A percentile compares a stretch with the other conserved stretches of the same genome.
Conservation (phyloP, 2,329 filamentous ascomycete species). For the Penicillium sp. region DNA sequence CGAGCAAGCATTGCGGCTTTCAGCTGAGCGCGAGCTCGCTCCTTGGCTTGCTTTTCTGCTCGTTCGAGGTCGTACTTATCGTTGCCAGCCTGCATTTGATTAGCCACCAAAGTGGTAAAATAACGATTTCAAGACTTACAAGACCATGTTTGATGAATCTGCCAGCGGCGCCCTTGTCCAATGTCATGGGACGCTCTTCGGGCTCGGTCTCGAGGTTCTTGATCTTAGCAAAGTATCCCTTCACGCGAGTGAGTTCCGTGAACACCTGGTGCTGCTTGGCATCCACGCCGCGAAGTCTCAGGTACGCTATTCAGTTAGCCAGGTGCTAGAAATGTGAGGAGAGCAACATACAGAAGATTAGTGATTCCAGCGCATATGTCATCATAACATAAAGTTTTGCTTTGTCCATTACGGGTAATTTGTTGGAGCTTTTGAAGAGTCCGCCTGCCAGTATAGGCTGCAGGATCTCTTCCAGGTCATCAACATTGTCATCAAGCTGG, state of each 20-base stretch:
- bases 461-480: slow-evolving; percentile 73
- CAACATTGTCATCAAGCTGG: slow-evolving; percentile 74
- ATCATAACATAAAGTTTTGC: slow-evolving; percentile 89
- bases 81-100: slow-evolving; percentile 45
- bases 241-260: slow-evolving; percentile 80
- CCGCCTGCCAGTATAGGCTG: slow-evolving; percentile 68
- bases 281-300: slow-evolving; percentile 76
- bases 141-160: slow-evolving; percentile 82
- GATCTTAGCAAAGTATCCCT: slow-evolving; percentile 91
- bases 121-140: slow-evolving; percentile 47
- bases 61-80: slow-evolving; percentile 53
- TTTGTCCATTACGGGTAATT: slow-evolving; percentile 88
- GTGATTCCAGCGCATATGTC: slow-evolving; percentile 85
- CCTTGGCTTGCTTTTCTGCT: slow-evolving; percentile 52
- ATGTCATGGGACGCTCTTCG: slow-evolving; percentile 57
- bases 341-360: slow-evolving; percentile 72
- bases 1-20: slow-evolving; percentile 49
- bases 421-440: slow-evolving; percentile 69
- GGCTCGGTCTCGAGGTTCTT: slow-evolving; percentile 69
- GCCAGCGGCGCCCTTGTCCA: slow-evolving; percentile 75
- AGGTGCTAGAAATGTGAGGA: neutral
- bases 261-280: slow-evolving; percentile 85
- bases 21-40: slow-evolving; percentile 51
- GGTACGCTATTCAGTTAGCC: slow-evolving; percentile 56
- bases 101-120: neutral